Percentiles rank a stretch among this genome's conserved stretches.
Conservation (phyloP, 148 eudicot species). For the Simmondsia chinensis region DNA sequence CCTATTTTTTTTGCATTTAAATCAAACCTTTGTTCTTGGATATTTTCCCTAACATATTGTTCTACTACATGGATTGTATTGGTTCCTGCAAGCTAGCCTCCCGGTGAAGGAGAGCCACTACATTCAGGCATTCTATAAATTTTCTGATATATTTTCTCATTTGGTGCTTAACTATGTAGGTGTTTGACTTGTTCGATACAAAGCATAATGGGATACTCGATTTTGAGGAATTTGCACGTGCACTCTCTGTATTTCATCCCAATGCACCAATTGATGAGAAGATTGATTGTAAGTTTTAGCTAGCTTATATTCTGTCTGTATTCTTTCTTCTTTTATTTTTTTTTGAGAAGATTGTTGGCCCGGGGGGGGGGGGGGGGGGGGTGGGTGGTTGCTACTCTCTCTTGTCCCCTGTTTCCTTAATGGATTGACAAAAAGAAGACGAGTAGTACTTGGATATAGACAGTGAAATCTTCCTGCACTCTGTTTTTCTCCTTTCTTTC, state of each 20-base stretch:
- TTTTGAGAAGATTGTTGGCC: not conserved
- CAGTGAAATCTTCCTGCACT: not conserved
- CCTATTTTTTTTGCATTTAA: too few species aligned
- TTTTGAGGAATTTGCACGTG: slow-evolving; percentile 39
- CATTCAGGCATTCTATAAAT: not conserved
- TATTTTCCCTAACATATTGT: too few species aligned
- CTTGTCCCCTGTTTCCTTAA: too few species aligned
- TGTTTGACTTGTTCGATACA: slow-evolving; percentile 36
- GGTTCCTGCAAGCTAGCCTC: not conserved
- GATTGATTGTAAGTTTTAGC: slow-evolving; percentile 28
- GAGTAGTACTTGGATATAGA: too few species aligned
- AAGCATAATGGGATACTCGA: slow-evolving; percentile 35
- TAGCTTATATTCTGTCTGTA: not conserved
- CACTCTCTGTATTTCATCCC: slow-evolving; percentile 41
- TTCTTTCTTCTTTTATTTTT: not conserved
- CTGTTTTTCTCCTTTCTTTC: not conserved
- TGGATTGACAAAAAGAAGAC: too few species aligned
- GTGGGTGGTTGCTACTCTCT: not conserved
- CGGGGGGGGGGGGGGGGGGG: not conserved
- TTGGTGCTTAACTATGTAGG: slow-evolving; percentile 10
- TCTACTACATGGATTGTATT: not conserved
- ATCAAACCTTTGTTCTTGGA: too few species aligned
- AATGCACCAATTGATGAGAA: slow-evolving; percentile 37
- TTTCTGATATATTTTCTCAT: not conserved
- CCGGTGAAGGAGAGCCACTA: too few species aligned